Conservation (phyloP, 345 rosid genomes). For the Hibiscus syriacus region DNA sequence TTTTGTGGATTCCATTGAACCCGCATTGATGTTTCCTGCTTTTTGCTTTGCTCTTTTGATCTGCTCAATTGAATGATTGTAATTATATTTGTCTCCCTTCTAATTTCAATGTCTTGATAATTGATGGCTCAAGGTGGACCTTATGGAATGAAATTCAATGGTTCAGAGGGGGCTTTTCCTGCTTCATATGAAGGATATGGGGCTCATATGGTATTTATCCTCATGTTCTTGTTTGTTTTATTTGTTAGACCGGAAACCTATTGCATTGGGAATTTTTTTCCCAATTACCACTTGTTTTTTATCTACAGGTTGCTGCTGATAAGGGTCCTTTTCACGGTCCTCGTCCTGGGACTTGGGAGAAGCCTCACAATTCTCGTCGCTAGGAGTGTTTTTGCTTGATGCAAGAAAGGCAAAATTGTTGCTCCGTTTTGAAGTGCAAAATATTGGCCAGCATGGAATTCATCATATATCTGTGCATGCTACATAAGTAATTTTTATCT, state of each 20-base stretch:
- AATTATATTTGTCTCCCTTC: too few relatives aligned
- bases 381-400: conserved; percentile 23
- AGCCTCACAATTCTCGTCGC: conserved; percentile 52
- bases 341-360: conserved; percentile 70
- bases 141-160: conserved; percentile 56
- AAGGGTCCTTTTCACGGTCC: conserved; percentile 59
- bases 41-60: neutral
- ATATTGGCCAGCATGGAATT: conserved; percentile 20
- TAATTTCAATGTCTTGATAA: conserved; percentile 19
- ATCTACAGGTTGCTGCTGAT: conserved; percentile 57
- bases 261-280: conserved; percentile 1
- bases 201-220: conserved; percentile 45
- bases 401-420: conserved; percentile 19
- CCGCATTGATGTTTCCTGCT: neutral
- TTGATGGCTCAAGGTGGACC: conserved; percentile 46
- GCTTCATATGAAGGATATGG: conserved; percentile 61
- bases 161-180: conserved; percentile 43
- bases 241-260: conserved; percentile 1
- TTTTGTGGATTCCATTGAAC: neutral
- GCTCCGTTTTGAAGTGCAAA: conserved; percentile 11
- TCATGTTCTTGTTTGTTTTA: conserved; percentile 13
- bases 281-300: neutral
- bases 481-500: conserved; percentile 28
- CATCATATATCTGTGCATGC: conserved; percentile 26
- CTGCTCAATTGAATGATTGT: neutral